These are phyloP conservation scores for Oryza punctata DNA, from an alignment of 176 grass and related monocot species.

Conservation along the genomic window DNA sequence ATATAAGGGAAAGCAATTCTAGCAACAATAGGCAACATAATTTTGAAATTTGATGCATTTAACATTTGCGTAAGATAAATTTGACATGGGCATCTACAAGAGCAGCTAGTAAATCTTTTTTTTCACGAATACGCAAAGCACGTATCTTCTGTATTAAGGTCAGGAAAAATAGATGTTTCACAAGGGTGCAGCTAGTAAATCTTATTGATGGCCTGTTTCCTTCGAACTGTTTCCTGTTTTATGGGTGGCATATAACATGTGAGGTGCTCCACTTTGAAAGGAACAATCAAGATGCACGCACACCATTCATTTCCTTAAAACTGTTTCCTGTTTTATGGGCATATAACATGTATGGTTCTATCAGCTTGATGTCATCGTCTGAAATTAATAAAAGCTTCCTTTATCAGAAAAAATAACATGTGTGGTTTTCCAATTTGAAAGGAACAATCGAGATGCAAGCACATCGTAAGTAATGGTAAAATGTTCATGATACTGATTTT, in stretches of 20 bases:
- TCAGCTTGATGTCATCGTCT: no score
- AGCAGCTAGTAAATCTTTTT: neutral
- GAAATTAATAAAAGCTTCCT: no score
- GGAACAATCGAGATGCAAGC: neutral
- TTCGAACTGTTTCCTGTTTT: neutral
- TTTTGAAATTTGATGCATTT: neutral
- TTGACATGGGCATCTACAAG: neutral
- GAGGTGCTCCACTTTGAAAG: slow-evolving; percentile 6
- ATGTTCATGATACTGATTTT: slow-evolving; percentile 28
- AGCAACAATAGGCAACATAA: neutral
- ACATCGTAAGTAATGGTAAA: neutral
- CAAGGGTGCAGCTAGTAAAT: neutral
- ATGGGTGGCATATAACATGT: neutral
- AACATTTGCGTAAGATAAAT: neutral
- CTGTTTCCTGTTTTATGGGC: neutral
- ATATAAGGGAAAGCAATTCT: neutral
- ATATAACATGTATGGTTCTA: neutral
- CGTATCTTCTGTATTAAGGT: no score
- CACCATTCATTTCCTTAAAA: neutral
- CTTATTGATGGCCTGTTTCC: neutral
- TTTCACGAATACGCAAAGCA: no score
- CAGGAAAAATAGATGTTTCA: no score
- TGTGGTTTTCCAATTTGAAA: neutral
- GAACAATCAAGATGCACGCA: slow-evolving; percentile 13
- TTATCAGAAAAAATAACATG: no score